Evolutionary conservation across 2,329 filamentous ascomycete genomes (phyloP).

Genomic region (Annulohypoxylon truncatum): DNA sequence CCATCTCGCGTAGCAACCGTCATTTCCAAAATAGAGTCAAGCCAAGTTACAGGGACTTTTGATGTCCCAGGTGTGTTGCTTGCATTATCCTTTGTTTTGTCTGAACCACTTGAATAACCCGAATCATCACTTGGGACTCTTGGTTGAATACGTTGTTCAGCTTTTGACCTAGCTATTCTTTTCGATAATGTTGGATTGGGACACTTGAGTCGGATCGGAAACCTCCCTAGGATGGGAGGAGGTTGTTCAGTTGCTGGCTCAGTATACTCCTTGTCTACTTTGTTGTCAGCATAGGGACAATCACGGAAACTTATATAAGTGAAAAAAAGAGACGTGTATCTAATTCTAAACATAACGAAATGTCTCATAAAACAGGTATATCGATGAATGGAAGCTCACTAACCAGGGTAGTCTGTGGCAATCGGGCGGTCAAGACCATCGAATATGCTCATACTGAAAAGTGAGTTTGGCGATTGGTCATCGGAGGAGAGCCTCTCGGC

Average conservation of each 20-base stretch:
- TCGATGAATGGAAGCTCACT: not conserved
- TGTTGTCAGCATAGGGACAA: not conserved
- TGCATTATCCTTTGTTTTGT: not conserved
- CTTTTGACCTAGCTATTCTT: not conserved
- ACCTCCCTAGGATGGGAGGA: not conserved
- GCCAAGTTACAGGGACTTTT: slow-evolving; percentile 34
- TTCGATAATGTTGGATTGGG: not conserved
- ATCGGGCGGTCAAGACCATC: slow-evolving; percentile 15
- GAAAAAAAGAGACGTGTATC: not conserved
- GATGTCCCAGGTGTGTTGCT: not conserved
- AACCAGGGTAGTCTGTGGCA: slow-evolving; percentile 16
- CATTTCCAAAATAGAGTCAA: slow-evolving; percentile 43
- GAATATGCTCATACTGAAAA: slow-evolving; percentile 30
- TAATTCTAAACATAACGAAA: not conserved
- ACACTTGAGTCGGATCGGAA: slow-evolving; percentile 24
- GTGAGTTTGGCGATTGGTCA: slow-evolving; percentile 10
- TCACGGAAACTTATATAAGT: not conserved
- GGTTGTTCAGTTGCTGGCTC: not conserved
- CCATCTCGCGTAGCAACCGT: slow-evolving; percentile 35
- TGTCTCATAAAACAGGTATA: not conserved
- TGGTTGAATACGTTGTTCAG: not conserved
- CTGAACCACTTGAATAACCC: too few relatives aligned
- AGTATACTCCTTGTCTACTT: not conserved
- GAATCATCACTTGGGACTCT: not conserved
- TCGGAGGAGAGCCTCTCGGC: not conserved